Evolutionary conservation across 2,329 filamentous ascomycete species (phyloP).

Genomic region (Penicillium sp.): DNA sequence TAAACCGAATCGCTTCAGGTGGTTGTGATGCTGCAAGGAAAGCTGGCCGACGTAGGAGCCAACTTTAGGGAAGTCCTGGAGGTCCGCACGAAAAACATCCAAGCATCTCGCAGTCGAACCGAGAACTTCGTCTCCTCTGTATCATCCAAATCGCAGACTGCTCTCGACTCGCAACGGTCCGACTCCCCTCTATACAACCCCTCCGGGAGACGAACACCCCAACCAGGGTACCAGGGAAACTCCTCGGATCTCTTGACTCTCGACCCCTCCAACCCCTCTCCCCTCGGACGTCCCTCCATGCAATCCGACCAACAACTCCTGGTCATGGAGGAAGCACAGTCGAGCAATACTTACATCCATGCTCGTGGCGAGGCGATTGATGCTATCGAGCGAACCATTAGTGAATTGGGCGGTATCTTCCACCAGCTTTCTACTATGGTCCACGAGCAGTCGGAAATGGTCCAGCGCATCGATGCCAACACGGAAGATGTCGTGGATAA

Average conservation of each 20-base stretch:
- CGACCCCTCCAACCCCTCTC: conserved; percentile 65
- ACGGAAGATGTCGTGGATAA: conserved; percentile 98
- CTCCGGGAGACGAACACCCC: conserved; percentile 69
- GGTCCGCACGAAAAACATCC: conserved; percentile 95
- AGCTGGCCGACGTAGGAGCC: conserved; percentile 86
- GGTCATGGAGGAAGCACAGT: conserved; percentile 90
- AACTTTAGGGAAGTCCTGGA: conserved; percentile 98
- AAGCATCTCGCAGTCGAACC: conserved; percentile 86
- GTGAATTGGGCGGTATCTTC: conserved; percentile 89
- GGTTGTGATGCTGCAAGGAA: conserved; percentile 86
- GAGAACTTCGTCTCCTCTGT: conserved; percentile 97
- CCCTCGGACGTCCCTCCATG: conserved; percentile 51
- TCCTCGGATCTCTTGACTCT: conserved; percentile 76
- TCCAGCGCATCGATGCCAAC: conserved; percentile 95
- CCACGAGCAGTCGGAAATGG: conserved; percentile 95
- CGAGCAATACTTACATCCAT: conserved; percentile 85
- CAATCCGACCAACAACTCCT: conserved; percentile 85
- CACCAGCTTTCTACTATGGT: conserved; percentile 96
- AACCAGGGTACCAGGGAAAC: conserved; percentile 54
- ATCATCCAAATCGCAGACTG: conserved; percentile 71
- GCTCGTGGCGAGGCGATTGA: conserved; percentile 95
- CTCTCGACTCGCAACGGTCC: conserved; percentile 69
- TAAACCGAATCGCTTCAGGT: conserved; percentile 49
- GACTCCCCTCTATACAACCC: conserved; percentile 87
- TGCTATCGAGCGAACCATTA: conserved; percentile 93